Percentiles rank a stretch among this genome's conserved stretches.
Evolutionary conservation across 768 basidiomycete species (phyloP).

Genomic region (Trametes cubensis): DNA sequence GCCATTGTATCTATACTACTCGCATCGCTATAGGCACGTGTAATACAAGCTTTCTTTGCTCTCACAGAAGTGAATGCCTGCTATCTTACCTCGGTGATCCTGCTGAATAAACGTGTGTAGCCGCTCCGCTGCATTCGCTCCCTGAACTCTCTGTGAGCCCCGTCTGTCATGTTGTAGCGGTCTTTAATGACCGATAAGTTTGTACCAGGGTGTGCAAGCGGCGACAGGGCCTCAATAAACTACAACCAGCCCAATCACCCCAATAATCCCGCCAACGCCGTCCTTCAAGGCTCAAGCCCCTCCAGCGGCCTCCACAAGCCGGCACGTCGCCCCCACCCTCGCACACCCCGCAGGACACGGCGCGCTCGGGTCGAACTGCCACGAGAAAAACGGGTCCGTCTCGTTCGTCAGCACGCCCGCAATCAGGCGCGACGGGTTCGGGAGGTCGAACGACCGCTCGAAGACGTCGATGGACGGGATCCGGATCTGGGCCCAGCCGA

Average conservation of each 20-base stretch:
- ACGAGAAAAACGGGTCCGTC: constrained; percentile 21
- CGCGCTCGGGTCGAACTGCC: constrained; percentile 20
- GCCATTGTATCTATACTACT: constrained; percentile 21
- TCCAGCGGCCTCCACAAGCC: background rate
- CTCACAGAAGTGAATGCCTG: background rate
- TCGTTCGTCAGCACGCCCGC: constrained; percentile 16
- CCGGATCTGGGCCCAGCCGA: constrained; percentile 20
- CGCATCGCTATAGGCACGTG: constrained; percentile 18
- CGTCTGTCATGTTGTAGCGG: no score
- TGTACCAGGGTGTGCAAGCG: no score
- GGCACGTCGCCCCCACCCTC: background rate
- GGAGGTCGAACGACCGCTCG: constrained; percentile 18
- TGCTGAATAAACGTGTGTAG: no score
- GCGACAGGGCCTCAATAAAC: no score
- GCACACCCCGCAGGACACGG: constrained; percentile 20
- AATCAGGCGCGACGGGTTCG: constrained; percentile 5
- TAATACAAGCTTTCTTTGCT: constrained; percentile 12
- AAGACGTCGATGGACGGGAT: constrained; percentile 20
- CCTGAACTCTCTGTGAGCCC: no score
- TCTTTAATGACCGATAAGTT: no score
- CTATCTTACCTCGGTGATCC: no score
- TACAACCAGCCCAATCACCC: no score
- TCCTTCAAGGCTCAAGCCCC: no score
- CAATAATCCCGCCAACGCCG: no score
- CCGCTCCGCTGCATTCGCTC: no score